Percentiles rank a stretch among this genome's conserved stretches.
phyloP scores from a whole-genome alignment of 495 filamentous ascomycete genomes.

The Penicillium daleae region DNA sequence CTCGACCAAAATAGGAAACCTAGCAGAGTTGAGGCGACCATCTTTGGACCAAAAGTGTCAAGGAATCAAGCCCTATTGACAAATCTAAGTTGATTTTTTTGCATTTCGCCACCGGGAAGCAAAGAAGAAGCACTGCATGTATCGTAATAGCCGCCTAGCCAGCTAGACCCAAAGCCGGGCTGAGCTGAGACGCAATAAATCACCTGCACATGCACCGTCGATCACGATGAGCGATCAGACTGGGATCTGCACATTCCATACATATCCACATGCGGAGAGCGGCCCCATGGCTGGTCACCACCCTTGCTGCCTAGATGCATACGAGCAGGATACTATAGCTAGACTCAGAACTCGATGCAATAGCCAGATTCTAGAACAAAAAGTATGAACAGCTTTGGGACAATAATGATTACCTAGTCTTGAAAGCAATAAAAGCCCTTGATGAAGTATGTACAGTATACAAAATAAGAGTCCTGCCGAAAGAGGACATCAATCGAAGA shows the following conservation, averaged over 20 bases:
- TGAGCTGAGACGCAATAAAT: constrained; percentile 35
- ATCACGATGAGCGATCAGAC: constrained; percentile 21
- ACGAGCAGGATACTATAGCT: neutral
- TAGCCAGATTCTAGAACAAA: neutral
- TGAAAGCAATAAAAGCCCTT: neutral
- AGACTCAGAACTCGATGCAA: neutral
- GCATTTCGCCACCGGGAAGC: neutral
- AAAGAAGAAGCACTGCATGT: constrained; percentile 16
- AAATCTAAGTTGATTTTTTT: neutral
- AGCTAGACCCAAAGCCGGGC: constrained; percentile 29
- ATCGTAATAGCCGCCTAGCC: constrained; percentile 19
- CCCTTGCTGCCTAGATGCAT: constrained; percentile 18
- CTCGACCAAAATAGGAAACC: neutral
- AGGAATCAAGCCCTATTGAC: neutral
- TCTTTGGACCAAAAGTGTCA: neutral
- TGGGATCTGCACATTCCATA: constrained; percentile 23
- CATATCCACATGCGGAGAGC: constrained; percentile 5
- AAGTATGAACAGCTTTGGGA: neutral
- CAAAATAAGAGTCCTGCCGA: constrained; percentile 4
- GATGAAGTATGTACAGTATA: neutral
- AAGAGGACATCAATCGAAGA: neutral
- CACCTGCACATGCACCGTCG: constrained; percentile 31
- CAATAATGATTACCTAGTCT: neutral
- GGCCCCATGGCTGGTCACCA: neutral
- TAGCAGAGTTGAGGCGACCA: neutral